These are phyloP conservation scores for Cadophora luteo-olivacea DNA, from an alignment of 2,329 filamentous ascomycete genomes.

Conservation along the genomic window DNA sequence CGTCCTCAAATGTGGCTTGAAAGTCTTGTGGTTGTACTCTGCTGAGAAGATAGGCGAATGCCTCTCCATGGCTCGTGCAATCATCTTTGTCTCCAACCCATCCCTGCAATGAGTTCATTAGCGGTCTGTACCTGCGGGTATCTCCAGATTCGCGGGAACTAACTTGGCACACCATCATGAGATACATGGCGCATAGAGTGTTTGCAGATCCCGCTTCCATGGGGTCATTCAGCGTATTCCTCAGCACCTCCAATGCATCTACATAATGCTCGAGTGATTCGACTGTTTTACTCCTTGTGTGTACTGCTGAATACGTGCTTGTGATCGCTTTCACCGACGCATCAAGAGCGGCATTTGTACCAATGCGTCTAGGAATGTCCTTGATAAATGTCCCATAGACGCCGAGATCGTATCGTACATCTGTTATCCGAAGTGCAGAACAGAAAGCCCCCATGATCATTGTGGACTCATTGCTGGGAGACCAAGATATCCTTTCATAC, in stretches of 20 bases:
- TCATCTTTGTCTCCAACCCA: constrained; percentile 16
- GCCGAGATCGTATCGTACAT: constrained; percentile 54
- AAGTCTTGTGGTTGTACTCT: constrained; percentile 3
- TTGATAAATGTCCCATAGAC: constrained; percentile 55
- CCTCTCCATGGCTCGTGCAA: constrained; percentile 11
- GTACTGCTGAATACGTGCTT: constrained; percentile 10
- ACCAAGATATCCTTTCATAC: background rate
- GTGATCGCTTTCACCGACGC: constrained; percentile 5
- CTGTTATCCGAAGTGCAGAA: constrained; percentile 47
- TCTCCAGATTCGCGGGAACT: background rate
- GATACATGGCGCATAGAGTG: constrained; percentile 15
- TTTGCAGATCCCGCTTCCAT: constrained; percentile 3
- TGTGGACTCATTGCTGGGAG: constrained; percentile 43
- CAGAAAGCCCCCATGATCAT: constrained; percentile 39
- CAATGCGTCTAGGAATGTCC: constrained; percentile 53
- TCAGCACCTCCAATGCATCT: background rate
- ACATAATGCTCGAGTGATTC: constrained; percentile 13
- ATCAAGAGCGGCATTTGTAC: constrained; percentile 51
- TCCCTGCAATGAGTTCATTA: constrained; percentile 3
- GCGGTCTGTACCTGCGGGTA: background rate
- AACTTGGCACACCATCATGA: constrained; percentile 19
- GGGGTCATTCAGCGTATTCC: constrained; percentile 1
- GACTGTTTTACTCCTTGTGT: constrained; percentile 1
- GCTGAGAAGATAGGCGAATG: constrained; percentile 8
- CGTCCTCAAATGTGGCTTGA: constrained; percentile 9